Evolutionary conservation across 2,329 filamentous ascomycete genomes (phyloP).

Genomic region (Claviceps fusiformis): DNA sequence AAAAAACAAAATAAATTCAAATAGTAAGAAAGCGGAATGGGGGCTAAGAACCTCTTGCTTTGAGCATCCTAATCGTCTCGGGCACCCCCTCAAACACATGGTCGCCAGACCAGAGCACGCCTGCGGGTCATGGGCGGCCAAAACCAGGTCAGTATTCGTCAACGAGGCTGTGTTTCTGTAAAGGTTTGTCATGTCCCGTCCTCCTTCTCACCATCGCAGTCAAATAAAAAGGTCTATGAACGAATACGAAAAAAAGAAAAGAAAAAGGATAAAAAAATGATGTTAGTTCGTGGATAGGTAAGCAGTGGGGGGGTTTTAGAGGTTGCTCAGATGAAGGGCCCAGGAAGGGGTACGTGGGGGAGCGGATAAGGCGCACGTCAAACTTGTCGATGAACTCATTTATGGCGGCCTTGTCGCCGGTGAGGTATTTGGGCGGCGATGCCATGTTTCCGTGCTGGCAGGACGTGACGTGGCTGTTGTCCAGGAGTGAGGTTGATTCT

Average conservation of each 20-base stretch:
- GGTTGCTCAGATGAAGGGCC: no score
- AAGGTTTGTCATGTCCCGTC: no score
- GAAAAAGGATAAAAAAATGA: constrained; percentile 18
- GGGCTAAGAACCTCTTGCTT: constrained; percentile 51
- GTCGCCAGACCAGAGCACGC: constrained; percentile 93
- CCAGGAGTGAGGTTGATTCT: neutral
- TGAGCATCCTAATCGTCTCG: constrained; percentile 72
- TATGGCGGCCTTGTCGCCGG: constrained; percentile 64
- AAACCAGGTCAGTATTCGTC: no score
- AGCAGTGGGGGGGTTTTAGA: neutral
- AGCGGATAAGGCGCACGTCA: constrained; percentile 51
- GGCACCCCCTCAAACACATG: constrained; percentile 74
- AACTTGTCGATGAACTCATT: constrained; percentile 78
- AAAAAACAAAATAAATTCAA: no score
- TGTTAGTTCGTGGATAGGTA: neutral
- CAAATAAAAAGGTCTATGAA: constrained; percentile 57
- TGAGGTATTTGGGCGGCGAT: constrained; percentile 48
- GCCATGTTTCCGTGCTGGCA: constrained; percentile 10
- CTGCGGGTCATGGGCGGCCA: constrained; percentile 29
- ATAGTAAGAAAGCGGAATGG: no score
- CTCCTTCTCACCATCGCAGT: constrained; percentile 70
- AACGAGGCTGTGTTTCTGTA: no score
- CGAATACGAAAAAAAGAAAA: no score
- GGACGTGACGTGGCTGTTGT: neutral
- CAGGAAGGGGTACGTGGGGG: neutral